These are phyloP conservation scores for Botryobasidium botryosum DNA, from an alignment of 768 basidiomycete species.

Conservation along the genomic window DNA sequence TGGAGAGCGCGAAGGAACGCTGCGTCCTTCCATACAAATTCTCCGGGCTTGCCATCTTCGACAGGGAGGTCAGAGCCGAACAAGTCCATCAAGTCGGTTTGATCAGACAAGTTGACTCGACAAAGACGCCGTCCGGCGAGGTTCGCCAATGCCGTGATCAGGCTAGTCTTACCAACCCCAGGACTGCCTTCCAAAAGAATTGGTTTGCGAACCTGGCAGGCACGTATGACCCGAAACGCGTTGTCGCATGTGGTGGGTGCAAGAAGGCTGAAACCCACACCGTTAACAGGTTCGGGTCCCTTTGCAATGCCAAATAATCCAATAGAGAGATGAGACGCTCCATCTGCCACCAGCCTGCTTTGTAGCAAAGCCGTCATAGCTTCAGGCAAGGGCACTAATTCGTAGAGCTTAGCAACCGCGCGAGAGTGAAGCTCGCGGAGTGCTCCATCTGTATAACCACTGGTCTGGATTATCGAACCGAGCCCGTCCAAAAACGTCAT, in stretches of 20 bases:
- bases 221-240: conserved; percentile 73
- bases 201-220: conserved; percentile 78
- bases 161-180: conserved; percentile 93
- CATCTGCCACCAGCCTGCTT: not conserved
- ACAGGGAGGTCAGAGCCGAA: conserved; percentile 94
- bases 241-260: conserved; percentile 84
- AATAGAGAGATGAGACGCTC: conserved; percentile 29
- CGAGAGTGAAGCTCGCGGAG: conserved; percentile 45
- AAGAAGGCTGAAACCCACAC: conserved; percentile 51
- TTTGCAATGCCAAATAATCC: conserved; percentile 58
- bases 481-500: conserved; percentile 89
- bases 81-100: conserved; percentile 89
- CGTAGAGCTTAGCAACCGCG: conserved; percentile 36
- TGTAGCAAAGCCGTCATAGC: not conserved
- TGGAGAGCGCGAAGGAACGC: conserved; percentile 89
- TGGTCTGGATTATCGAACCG: conserved; percentile 54
- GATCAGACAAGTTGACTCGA: conserved; percentile 95
- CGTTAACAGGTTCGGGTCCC: conserved; percentile 29
- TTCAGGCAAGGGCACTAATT: conserved; percentile 33
- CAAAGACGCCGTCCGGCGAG: conserved; percentile 61
- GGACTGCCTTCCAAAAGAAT: conserved; percentile 95
- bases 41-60: conserved; percentile 76
- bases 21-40: conserved; percentile 95
- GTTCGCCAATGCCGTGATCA: conserved; percentile 73
- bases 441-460: conserved; percentile 41